Base-by-base conservation (phyloP, 331 rosid genomes). In the Cydonia oblonga region DNA sequence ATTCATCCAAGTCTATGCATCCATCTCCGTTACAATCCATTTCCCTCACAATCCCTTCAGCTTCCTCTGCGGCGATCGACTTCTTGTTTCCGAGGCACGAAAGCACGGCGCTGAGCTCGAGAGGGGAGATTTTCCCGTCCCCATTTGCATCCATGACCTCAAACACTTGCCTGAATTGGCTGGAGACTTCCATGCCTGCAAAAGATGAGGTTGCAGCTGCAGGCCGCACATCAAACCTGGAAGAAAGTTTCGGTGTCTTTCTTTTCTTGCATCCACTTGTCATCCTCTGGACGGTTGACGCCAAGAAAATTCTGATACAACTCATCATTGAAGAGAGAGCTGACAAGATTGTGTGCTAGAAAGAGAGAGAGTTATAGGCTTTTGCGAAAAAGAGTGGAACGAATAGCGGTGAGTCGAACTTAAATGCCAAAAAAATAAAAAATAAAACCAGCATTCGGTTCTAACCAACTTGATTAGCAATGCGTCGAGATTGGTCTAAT, bases 11-110 rank as follows among this genome's bases (percentile, higher is more conserved):
- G 54, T 87, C 90, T 32, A 87, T 70, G 66, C 78, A 80, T 63
- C 96, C 96, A 56, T 90, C 91, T 78, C 93, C 90, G 11, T 90
- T 74, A 28, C 81, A 76, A 44, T 88, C 93, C 79, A 90, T 71
- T 25, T 73, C 86, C 30, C 66, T 81, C 46, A 84, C 80, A 76
- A 90, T 88, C 29, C 81, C 73, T 57, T 90, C 88, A 9, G 96
- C 91, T 78, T 90, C 93, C 70, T 78, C 68, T 7, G 68, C 33
- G 12, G 91, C 88, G 4, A 6, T 63, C 28, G 69, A 66, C 72
- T 72, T 84, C 8, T 74, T 71, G 79, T 76, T 44, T 67, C 87
- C 88, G 7, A 90, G 85, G 78, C 88, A 78, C 25, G 67, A 38
- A 4, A 90, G 85, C 38, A 86, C 64, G 63, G 81, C 80, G 25